Conservation (phyloP, 1,284 basidiomycete genomes). For the Ustilago sp. region DNA sequence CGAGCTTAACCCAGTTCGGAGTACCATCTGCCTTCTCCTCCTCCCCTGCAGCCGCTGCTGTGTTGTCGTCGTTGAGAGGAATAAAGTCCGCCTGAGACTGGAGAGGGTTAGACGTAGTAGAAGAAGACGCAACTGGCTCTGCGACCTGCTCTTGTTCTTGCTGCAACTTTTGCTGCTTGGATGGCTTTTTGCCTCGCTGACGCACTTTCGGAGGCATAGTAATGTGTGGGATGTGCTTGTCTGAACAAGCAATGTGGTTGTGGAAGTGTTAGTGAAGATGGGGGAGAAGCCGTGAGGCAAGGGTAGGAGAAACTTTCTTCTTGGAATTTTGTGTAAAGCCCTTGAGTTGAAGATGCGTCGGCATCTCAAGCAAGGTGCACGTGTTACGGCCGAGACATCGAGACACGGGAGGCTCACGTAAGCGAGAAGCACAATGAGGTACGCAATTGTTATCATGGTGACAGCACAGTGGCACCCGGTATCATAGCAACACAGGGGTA, state of each 20-base stretch:
- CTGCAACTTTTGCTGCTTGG: constrained; percentile 40
- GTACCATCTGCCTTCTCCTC: constrained; percentile 14
- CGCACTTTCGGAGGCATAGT: constrained; percentile 43
- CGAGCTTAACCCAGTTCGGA: constrained; percentile 43
- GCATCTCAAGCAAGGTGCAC: too few species aligned
- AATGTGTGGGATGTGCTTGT: background rate
- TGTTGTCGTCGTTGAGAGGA: constrained; percentile 18
- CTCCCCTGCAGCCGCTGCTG: background rate
- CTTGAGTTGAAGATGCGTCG: too few species aligned
- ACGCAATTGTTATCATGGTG: too few species aligned
- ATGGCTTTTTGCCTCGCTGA: constrained; percentile 55
- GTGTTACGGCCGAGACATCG: too few species aligned
- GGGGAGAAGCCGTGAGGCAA: background rate
- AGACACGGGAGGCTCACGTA: too few species aligned
- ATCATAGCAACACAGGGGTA: too few species aligned
- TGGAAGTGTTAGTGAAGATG: background rate
- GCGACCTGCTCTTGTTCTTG: constrained; percentile 21
- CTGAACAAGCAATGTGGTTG: background rate
- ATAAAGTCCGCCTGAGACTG: constrained; percentile 37
- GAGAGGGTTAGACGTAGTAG: constrained; percentile 24
- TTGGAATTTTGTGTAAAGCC: constrained; percentile 3
- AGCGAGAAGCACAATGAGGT: too few species aligned
- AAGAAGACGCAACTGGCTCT: constrained; percentile 20
- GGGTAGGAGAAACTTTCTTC: constrained; percentile 8
- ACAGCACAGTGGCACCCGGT: too few species aligned